Percentiles rank a stretch among this genome's conserved stretches.
Evolutionary conservation across 2,329 filamentous ascomycete species (phyloP).

Genomic region (Cladophialophora bantiana): DNA sequence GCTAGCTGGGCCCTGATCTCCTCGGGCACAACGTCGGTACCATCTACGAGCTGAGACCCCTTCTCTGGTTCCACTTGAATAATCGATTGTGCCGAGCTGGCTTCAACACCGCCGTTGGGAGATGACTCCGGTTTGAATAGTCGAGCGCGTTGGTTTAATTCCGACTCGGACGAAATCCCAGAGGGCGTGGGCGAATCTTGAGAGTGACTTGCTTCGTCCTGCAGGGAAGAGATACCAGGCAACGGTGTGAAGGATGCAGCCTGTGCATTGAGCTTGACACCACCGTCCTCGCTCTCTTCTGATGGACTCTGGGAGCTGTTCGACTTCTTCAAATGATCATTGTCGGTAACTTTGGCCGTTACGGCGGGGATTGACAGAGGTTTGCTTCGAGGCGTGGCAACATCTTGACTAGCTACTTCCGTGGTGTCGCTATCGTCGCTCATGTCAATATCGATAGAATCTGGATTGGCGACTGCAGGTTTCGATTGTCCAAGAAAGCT

Average conservation of each 20-base stretch:
- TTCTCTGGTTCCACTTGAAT: not conserved
- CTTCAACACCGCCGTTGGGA: not conserved
- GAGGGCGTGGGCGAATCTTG: constrained; percentile 3
- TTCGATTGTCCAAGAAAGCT: constrained; percentile 6
- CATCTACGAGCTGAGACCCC: constrained; percentile 21
- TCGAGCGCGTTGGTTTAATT: not conserved
- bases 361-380: not conserved
- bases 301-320: constrained; percentile 22
- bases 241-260: constrained; percentile 15
- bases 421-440: constrained; percentile 59
- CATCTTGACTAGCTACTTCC: constrained; percentile 2
- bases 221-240: not conserved
- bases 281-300: constrained; percentile 38
- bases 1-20: constrained; percentile 77
- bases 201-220: constrained; percentile 41
- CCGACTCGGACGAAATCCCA: not conserved
- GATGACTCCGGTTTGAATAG: not conserved
- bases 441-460: constrained; percentile 60
- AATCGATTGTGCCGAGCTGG: not conserved
- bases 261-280: constrained; percentile 26
- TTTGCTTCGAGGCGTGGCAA: not conserved
- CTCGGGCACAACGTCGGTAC: constrained; percentile 58
- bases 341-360: not conserved
- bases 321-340: not conserved
- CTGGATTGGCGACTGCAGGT: constrained; percentile 33